Percentiles rank a stretch among this genome's conserved stretches.
These are phyloP conservation scores for Sclerotinia minor DNA, from an alignment of 2,329 filamentous ascomycete species.

Conservation along the genomic window DNA sequence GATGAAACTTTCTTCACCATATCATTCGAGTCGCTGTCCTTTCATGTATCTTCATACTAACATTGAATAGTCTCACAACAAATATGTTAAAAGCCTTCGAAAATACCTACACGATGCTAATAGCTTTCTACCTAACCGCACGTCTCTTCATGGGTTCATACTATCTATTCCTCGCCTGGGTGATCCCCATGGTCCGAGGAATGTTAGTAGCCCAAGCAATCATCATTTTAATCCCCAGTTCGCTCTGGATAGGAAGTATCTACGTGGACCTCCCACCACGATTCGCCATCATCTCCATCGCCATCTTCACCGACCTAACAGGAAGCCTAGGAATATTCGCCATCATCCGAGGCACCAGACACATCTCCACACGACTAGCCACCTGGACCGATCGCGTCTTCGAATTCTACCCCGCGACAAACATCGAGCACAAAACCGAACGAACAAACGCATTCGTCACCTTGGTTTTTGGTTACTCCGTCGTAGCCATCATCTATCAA, in stretches of 20 bases:
- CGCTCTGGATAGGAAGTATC: conserved; percentile 61
- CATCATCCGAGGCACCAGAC: conserved; percentile 42
- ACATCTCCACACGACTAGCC: conserved; percentile 33
- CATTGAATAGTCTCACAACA: conserved; percentile 52
- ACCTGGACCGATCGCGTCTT: conserved; percentile 44
- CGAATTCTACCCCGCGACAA: conserved; percentile 61
- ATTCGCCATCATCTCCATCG: conserved; percentile 57
- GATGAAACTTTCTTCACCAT: neutral
- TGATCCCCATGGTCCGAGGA: conserved; percentile 58
- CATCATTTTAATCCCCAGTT: conserved; percentile 49
- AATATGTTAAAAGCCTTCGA: conserved; percentile 60
- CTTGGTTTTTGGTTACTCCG: conserved; percentile 64
- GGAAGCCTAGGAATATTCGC: conserved; percentile 48
- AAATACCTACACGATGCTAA: conserved; percentile 58
- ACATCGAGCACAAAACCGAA: conserved; percentile 67
- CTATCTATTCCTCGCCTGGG: conserved; percentile 48
- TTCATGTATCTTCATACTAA: neutral
- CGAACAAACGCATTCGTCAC: conserved; percentile 64
- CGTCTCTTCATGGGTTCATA: conserved; percentile 55
- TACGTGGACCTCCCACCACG: conserved; percentile 56
- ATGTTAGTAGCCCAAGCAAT: conserved; percentile 54
- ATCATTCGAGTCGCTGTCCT: neutral
- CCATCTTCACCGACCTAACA: conserved; percentile 55
- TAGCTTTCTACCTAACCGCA: conserved; percentile 61
- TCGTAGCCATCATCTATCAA: conserved; percentile 62